These are phyloP conservation scores for Fusarium chuoi DNA, from an alignment of 2,329 filamentous ascomycete genomes.

Conservation along the genomic window DNA sequence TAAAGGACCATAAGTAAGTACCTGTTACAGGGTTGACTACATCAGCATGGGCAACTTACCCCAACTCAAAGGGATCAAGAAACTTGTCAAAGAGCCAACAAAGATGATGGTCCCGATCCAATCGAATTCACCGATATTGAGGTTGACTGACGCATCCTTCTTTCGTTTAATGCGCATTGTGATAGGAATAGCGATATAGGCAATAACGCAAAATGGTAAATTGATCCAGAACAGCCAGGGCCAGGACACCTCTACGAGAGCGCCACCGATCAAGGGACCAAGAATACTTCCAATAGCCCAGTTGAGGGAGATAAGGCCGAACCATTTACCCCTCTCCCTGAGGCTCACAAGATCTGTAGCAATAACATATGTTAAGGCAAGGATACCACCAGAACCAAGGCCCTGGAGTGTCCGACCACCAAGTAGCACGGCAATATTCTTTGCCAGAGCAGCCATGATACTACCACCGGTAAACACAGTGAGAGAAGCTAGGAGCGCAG, in stretches of 20 bases:
- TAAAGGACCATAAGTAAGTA: constrained; percentile 5
- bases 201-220: constrained; percentile 58
- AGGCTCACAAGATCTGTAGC: constrained; percentile 59
- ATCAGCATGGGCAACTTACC: constrained; percentile 12
- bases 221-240: constrained; percentile 75
- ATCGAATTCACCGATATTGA: constrained; percentile 58
- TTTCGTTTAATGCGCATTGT: constrained; percentile 35
- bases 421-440: constrained; percentile 49
- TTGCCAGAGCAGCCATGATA: constrained; percentile 37
- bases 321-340: constrained; percentile 54
- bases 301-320: constrained; percentile 52
- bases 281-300: constrained; percentile 65
- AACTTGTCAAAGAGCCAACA: constrained; percentile 63
- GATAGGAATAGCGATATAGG: constrained; percentile 32
- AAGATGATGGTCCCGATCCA: constrained; percentile 72
- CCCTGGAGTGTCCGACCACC: constrained; percentile 63
- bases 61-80: constrained; percentile 39
- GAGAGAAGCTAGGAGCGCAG: constrained; percentile 32
- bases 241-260: constrained; percentile 64
- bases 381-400: constrained; percentile 61
- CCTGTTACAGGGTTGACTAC: background rate
- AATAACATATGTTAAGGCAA: constrained; percentile 58
- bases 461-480: constrained; percentile 34
- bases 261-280: constrained; percentile 59
- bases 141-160: constrained; percentile 6